A percentile compares a stretch with the other conserved stretches of the same genome.
Conservation (phyloP, 257 asterid species). For the Solanum bulbocastanum region DNA sequence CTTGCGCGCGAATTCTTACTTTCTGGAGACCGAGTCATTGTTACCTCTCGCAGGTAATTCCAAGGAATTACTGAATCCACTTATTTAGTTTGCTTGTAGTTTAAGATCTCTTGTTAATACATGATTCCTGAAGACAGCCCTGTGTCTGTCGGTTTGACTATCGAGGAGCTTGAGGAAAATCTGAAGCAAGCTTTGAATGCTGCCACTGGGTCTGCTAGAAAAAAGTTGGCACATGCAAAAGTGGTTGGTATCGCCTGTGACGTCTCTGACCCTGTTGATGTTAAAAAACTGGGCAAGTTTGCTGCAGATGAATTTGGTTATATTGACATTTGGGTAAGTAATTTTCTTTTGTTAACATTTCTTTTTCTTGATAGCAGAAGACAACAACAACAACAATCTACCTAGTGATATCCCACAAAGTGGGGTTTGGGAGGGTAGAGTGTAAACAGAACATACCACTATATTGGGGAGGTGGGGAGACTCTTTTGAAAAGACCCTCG, state of each 20-base stretch:
- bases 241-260: conserved; percentile 85
- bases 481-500: neutral
- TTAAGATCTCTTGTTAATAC: conserved; percentile 5
- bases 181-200: conserved; percentile 43
- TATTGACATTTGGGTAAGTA: conserved; percentile 77
- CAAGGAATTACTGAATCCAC: conserved; percentile 2
- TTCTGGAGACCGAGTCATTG: conserved; percentile 85
- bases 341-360: neutral
- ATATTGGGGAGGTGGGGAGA: neutral
- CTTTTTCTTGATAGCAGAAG: neutral
- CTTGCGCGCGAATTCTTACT: conserved; percentile 90
- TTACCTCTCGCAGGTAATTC: conserved; percentile 83
- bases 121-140: conserved; percentile 47
- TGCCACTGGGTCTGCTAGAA: conserved; percentile 34
- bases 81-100: neutral
- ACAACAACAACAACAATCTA: neutral
- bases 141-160: conserved; percentile 62
- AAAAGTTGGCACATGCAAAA: conserved; percentile 47
- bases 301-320: conserved; percentile 67
- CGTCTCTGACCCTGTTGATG: conserved; percentile 86
- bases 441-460: neutral
- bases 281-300: conserved; percentile 52
- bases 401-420: neutral
- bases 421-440: neutral
- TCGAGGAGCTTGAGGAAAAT: conserved; percentile 71